Evolutionary conservation across 352 stramenopile species (phyloP), one percentile per base, ranked within the genome.

Genomic region (Phytophthora pluvialis): DNA sequence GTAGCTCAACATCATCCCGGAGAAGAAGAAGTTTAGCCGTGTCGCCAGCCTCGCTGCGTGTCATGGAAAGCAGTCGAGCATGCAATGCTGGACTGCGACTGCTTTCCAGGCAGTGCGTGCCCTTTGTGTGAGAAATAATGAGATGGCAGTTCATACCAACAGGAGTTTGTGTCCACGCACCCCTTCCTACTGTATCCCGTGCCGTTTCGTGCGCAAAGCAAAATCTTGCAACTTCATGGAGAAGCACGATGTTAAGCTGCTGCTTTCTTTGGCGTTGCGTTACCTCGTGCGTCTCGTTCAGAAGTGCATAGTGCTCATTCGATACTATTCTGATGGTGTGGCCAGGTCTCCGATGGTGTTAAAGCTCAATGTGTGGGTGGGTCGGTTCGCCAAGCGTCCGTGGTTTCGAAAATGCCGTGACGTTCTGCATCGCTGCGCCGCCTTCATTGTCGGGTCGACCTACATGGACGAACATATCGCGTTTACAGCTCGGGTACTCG

Each of bases 1-100:
- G 67, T 21, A 21, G 21, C 81, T 95, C 21, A 93, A 83, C 71
- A 93, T 95, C 59, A 91, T 93, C 55, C 62, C 93, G 15, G 80
- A 91, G 70, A 93, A 95, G 72, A 83, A 81, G n/a, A 83, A 88
- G 46, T 61, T 21, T 71, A 70, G 21, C 6, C 7, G n/a, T 40
- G 25, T 8, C 15, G n/a, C 11, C 50, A 29, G 33, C n/a, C 11
- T 26, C 45, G 11, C 33, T 56, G 21, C 9, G 10, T 51, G 8
- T 7, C n/a, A 40, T 35, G 3, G 3, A 50, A 33, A 28, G 12
- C 15, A 21, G 13, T 44, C 16, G 3, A 46, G 12, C n/a, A 43
- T 44, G 31, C 18, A 53, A 21, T 21, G 21, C 21, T 21, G 21
- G 21, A 21, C 21, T 21, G 21, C 21, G 21, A 21, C 21, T 21